These are phyloP conservation scores for Yamadazyma scolyti DNA, from an alignment of 805 yeast species.

Conservation along the genomic window DNA sequence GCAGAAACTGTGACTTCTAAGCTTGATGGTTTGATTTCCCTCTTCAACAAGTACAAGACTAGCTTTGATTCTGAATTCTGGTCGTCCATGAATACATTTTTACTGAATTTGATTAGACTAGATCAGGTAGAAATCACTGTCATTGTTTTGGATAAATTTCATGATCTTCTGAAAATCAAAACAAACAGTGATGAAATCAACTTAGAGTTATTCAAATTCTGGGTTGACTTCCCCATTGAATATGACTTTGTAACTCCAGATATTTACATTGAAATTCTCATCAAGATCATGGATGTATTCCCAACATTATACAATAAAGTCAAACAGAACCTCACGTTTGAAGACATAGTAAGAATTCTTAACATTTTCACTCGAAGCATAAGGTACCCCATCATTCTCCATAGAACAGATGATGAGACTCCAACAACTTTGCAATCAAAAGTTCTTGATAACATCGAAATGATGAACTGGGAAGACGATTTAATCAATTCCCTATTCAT, in stretches of 20 bases:
- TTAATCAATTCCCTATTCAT: slow-evolving; percentile 44
- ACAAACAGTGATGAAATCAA: slow-evolving; percentile 12
- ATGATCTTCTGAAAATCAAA: slow-evolving; percentile 39
- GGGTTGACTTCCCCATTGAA: slow-evolving; percentile 40
- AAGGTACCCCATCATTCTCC: slow-evolving; percentile 69
- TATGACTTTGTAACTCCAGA: slow-evolving; percentile 38
- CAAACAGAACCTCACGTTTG: slow-evolving; percentile 23
- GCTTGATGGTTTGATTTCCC: slow-evolving; percentile 60
- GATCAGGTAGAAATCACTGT: slow-evolving; percentile 48
- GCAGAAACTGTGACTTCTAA: slow-evolving; percentile 61
- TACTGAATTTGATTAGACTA: slow-evolving; percentile 34
- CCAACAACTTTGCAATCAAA: slow-evolving; percentile 62
- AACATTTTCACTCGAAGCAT: slow-evolving; percentile 61
- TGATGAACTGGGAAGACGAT: slow-evolving; percentile 21
- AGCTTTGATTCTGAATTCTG: slow-evolving; percentile 39
- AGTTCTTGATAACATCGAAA: slow-evolving; percentile 48
- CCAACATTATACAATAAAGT: slow-evolving; percentile 40
- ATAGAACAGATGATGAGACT: slow-evolving; percentile 45
- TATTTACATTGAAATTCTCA: slow-evolving; percentile 57
- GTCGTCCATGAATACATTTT: slow-evolving; percentile 52
- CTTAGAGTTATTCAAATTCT: slow-evolving; percentile 46
- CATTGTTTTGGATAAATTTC: slow-evolving; percentile 52
- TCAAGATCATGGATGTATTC: slow-evolving; percentile 53
- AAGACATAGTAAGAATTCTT: slow-evolving; percentile 48
- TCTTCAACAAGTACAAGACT: slow-evolving; percentile 48